Percentiles rank a stretch among this genome's conserved stretches.
phyloP scores from a whole-genome alignment of 495 filamentous ascomycete genomes.

The Xylaria scruposa region DNA sequence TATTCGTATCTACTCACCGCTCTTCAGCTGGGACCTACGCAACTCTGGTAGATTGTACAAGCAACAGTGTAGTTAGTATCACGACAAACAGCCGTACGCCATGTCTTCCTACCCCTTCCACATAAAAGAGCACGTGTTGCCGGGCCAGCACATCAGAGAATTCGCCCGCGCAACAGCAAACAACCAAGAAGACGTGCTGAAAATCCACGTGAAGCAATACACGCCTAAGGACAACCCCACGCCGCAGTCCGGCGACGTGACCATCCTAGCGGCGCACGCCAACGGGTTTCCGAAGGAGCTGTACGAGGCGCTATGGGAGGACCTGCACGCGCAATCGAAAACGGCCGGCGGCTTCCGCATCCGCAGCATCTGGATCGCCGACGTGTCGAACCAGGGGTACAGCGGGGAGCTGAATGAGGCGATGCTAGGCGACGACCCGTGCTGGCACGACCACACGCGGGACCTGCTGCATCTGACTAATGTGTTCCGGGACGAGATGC shows the following conservation, averaged over 20 bases:
- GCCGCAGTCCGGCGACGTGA: conserved; percentile 75
- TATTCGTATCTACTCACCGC: background rate
- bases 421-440: conserved; percentile 78
- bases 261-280: conserved; percentile 83
- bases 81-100: background rate
- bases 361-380: conserved; percentile 84
- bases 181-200: conserved; percentile 67
- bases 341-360: conserved; percentile 63
- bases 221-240: conserved; percentile 69
- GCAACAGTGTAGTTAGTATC: background rate
- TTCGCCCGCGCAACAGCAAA: conserved; percentile 69
- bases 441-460: conserved; percentile 85
- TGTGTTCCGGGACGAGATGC: conserved; percentile 80
- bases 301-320: conserved; percentile 88
- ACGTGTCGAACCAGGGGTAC: conserved; percentile 78
- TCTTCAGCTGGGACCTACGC: background rate
- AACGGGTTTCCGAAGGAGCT: conserved; percentile 95
- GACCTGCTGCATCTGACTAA: conserved; percentile 91
- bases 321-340: conserved; percentile 61
- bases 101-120: conserved; percentile 39
- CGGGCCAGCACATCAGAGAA: conserved; percentile 74
- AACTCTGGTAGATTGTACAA: background rate
- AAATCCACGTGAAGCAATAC: conserved; percentile 84
- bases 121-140: conserved; percentile 65
- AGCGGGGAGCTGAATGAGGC: conserved; percentile 78